Base-by-base conservation (phyloP, 768 basidiomycete genomes). In the Guyanaporus albipodus region DNA sequence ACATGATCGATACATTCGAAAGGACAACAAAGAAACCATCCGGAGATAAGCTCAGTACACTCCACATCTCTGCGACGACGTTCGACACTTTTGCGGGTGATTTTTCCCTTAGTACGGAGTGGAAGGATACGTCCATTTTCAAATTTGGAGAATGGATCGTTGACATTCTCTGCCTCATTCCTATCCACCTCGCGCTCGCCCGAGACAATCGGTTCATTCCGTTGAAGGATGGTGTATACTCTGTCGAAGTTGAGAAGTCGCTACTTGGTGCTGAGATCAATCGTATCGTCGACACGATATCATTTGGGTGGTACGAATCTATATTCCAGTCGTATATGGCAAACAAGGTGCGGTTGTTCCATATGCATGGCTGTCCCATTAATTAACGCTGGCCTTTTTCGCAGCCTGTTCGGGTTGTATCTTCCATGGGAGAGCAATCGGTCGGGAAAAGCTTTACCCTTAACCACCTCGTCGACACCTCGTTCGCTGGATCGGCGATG, bases 391-490 rank as follows among this genome's bases (percentile, higher is more conserved):
- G 1, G 0, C 10, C 4, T 22, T 32, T 39, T 45, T 41, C 18
- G 12, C 43, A 82, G 77, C 77, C 78, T 9, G 82, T 83, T 14
- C 77, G 74, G 42, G 81, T 82, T 4, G 79, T 83, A 2, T 82
- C 82, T 0, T 83, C 80, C 1, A 83, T 83, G 80, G 80, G 80
- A 6, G 80, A 82, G 55, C 82, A 82, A 59, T 82, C 79, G 0
- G 80, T 83, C 1, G 82, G 81, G 6, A 83, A 83, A 52, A 77
- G 74, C 33, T 83, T 73, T 43, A 58, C 75, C 0, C 62, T 82
- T 19, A 81, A 83, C 47, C 82, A 83, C 49, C 64, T 83, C n/a
- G 72, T 72, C 1, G 81, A 83, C 50, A 79, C 80, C 0, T 82
- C 82, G 1, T 83, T 84, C 49, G 79, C 80, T 14, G 81, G 81